Conservation (phyloP, 2,329 filamentous ascomycete genomes). For the Aschersonia sp. region DNA sequence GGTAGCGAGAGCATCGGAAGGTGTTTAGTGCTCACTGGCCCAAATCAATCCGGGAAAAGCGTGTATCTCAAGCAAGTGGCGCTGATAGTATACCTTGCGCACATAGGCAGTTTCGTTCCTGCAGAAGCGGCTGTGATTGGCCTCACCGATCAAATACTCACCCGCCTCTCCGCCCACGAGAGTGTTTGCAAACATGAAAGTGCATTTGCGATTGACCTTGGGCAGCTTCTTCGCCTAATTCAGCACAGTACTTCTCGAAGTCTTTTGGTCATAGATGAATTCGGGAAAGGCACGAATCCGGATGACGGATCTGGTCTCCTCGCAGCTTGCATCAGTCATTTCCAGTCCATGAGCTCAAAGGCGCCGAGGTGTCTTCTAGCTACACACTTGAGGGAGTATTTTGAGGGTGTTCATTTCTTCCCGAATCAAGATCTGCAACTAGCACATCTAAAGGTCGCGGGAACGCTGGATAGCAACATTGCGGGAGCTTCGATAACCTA, state of each 20-base stretch:
- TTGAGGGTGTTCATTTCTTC: constrained; percentile 45
- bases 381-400: constrained; percentile 58
- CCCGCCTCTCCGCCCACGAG: constrained; percentile 63
- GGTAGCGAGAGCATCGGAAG: constrained; percentile 2
- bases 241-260: constrained; percentile 62
- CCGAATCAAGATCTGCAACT: constrained; percentile 37
- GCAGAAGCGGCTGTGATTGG: constrained; percentile 64
- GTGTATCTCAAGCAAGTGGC: constrained; percentile 90
- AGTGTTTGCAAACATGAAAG: constrained; percentile 44
- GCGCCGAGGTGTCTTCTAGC: constrained; percentile 44
- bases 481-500: constrained; percentile 53
- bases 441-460: constrained; percentile 58
- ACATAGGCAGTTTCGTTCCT: constrained; percentile 85
- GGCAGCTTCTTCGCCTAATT: constrained; percentile 68
- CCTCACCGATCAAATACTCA: constrained; percentile 84
- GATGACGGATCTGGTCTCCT: constrained; percentile 45
- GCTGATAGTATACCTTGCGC: constrained; percentile 80
- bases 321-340: constrained; percentile 41
- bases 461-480: constrained; percentile 31
- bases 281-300: constrained; percentile 50
- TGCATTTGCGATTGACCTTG: constrained; percentile 63
- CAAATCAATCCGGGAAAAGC: constrained; percentile 94
- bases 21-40: constrained; percentile 72
- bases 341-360: constrained; percentile 27
- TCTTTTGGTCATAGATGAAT: constrained; percentile 84